phyloP scores from a whole-genome alignment of 352 stramenopile genomes.

The Phytophthora rubi region DNA sequence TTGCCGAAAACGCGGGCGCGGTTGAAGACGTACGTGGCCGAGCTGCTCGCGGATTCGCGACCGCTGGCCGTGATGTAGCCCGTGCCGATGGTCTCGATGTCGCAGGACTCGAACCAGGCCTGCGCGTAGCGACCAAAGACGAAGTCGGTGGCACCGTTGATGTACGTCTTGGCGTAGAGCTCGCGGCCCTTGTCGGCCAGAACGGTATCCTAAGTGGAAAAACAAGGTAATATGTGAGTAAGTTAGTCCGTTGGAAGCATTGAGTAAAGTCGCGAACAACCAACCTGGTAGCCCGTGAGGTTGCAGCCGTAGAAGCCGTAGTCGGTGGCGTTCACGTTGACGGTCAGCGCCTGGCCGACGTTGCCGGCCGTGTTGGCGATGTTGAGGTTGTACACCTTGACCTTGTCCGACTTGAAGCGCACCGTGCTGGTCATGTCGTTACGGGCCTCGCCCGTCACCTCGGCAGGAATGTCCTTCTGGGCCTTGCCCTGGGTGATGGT shows the following conservation, averaged over 20 bases:
- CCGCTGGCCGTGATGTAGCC: neutral
- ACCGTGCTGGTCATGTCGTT: neutral
- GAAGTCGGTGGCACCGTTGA: neutral
- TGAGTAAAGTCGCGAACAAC: too few species aligned
- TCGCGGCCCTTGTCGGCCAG: neutral
- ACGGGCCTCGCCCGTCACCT: neutral
- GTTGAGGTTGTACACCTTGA: neutral
- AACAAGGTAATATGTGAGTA: neutral
- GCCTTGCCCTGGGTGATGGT: neutral
- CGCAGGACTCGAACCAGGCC: neutral
- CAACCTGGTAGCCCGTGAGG: neutral
- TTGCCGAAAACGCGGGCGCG: neutral
- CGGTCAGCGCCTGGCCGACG: neutral
- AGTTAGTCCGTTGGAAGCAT: neutral
- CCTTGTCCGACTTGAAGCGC: neutral
- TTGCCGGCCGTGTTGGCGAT: neutral
- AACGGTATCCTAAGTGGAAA: neutral
- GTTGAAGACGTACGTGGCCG: neutral
- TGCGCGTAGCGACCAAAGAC: neutral
- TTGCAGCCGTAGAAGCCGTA: neutral
- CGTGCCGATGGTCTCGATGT: neutral
- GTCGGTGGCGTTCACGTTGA: neutral
- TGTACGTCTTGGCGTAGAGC: neutral
- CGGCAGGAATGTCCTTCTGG: neutral
- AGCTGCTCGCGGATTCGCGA: neutral